Base-by-base conservation (phyloP, 2,329 filamentous ascomycete genomes). In the Phyllosticta paracitricarpa region DNA sequence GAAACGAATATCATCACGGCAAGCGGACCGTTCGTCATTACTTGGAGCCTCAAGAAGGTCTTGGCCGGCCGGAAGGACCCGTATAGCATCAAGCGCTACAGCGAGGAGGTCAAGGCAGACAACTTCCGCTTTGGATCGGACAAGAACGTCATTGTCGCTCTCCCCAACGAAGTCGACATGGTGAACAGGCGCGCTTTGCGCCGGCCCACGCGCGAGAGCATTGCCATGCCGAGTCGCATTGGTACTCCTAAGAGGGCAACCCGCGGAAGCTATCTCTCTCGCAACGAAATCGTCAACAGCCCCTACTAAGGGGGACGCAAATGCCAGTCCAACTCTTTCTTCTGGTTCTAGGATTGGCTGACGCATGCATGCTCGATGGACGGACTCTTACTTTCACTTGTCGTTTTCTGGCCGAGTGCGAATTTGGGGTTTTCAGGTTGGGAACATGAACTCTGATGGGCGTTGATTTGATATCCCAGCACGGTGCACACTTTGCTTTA, bases 91-190 rank as follows among this genome's bases (percentile, higher is more conserved):
- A 97, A 97, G 81, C 88, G 94, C 17, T 99, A 99, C 72, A 83
- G 85, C 0, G 94, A 99, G 69, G 89, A 96, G 65, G 91, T 99
- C 71, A 97, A 95, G 81, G 94, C 94, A 3, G 94, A 99, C 73
- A 96, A 99, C 73, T 99, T 99, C 85, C 91, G 94, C 69, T 99
- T 91, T 70, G 93, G 93, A 55, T 92, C 88, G 4, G 94, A 99
- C 75, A 96, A 96, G 83, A 97, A 97, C 69, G 91, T 99, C 68
- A 96, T 99, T 69, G 93, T 99, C 40, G 94, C 94, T 0, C 79
- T 99, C 65, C 92, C 94, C 2, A 96, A 99, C 71, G 92, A 97
- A 74, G 94, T 99, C 67, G 95, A 97, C 75, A 97, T 97, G 92
- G 90, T 99, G 12, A 88, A 87, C 54, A 92, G 93, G 75, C 84